These are phyloP conservation scores for Vanrija pseudolonga DNA, from an alignment of 1,284 basidiomycete genomes.

Conservation along the genomic window DNA sequence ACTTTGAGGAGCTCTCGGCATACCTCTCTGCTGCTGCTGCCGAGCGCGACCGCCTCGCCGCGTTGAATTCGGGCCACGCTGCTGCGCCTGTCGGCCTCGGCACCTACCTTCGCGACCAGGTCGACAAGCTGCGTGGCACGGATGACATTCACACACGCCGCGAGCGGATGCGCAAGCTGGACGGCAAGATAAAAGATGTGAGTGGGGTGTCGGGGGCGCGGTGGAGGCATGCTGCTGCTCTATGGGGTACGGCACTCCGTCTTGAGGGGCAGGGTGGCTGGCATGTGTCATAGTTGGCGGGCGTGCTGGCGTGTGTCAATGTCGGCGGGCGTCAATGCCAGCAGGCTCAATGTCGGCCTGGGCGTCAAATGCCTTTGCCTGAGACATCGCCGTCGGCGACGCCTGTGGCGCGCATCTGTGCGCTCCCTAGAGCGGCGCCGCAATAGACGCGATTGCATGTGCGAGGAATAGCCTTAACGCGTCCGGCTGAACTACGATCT, in stretches of 20 bases:
- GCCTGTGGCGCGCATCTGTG: too few species aligned
- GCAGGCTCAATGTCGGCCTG: too few species aligned
- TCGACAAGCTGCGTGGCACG: slow-evolving; percentile 84
- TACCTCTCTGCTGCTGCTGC: slow-evolving; percentile 86
- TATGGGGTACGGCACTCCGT: neutral
- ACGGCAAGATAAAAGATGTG: slow-evolving; percentile 91
- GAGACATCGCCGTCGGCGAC: too few species aligned
- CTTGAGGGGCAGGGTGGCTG: too few species aligned
- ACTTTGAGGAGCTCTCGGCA: slow-evolving; percentile 95
- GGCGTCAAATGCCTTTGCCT: too few species aligned
- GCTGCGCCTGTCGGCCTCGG: slow-evolving; percentile 63
- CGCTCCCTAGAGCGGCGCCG: too few species aligned
- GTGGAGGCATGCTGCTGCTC: neutral
- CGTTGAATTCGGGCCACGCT: slow-evolving; percentile 61
- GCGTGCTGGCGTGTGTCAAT: too few species aligned
- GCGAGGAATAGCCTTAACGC: neutral
- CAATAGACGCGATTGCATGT: too few species aligned
- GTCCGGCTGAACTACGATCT: neutral
- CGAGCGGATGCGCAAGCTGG: slow-evolving; percentile 87
- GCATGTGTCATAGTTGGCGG: too few species aligned
- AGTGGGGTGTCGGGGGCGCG: slow-evolving; percentile 22
- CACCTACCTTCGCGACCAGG: slow-evolving; percentile 88
- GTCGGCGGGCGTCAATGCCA: too few species aligned
- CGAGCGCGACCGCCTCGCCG: slow-evolving; percentile 87
- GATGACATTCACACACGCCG: slow-evolving; percentile 85